Conservation (phyloP, 495 filamentous ascomycete genomes). For the Lepidopterella palustris region DNA sequence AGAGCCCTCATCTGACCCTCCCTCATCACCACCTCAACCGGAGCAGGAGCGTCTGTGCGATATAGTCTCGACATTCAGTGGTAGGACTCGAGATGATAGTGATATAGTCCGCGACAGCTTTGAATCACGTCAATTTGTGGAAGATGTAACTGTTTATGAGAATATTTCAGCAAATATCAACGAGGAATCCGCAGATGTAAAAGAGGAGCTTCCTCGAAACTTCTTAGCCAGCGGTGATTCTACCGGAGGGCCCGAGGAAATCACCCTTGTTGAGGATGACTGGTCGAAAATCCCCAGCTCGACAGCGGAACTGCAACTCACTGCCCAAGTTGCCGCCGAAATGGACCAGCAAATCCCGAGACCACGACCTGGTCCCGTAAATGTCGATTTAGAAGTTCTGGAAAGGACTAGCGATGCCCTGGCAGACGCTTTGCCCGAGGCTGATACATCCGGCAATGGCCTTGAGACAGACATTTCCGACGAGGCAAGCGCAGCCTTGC, state of each 20-base stretch:
- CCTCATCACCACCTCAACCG: constrained; percentile 21
- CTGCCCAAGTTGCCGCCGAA: neutral
- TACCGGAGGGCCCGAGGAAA: no score
- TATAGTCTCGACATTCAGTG: neutral
- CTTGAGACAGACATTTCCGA: no score
- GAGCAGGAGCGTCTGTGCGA: neutral
- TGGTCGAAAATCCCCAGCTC: neutral
- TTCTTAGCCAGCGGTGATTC: no score
- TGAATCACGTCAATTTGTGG: constrained; percentile 10
- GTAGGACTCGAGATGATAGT: neutral
- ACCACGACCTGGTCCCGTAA: neutral
- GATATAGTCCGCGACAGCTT: constrained; percentile 14
- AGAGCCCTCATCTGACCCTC: constrained; percentile 6
- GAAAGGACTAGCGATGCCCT: neutral
- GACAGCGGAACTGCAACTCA: neutral
- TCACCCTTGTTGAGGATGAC: neutral
- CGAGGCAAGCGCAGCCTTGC: no score
- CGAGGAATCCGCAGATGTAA: no score
- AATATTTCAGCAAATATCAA: no score
- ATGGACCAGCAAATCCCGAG: neutral
- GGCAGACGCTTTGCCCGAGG: no score
- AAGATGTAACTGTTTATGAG: no score
- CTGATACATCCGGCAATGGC: no score
- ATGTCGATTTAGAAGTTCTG: no score
- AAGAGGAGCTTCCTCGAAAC: no score